These are phyloP conservation scores for Boletus coccyginus DNA, from an alignment of 768 basidiomycete species.

Conservation along the genomic window DNA sequence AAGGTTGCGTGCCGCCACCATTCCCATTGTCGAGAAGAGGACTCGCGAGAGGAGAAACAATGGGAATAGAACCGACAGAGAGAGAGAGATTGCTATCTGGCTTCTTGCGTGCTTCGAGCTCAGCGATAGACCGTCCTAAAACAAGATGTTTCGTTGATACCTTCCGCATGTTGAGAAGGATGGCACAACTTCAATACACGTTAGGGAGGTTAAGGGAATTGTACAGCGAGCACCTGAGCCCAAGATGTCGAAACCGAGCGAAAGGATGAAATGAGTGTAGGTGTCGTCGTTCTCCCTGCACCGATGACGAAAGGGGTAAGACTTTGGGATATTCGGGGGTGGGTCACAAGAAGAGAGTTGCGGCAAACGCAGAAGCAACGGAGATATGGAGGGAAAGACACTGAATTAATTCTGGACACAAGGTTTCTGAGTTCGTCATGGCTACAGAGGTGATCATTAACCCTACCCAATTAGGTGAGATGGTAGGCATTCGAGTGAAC, in stretches of 20 bases:
- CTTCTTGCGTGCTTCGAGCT: slow-evolving; percentile 33
- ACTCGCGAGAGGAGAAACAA: slow-evolving; percentile 37
- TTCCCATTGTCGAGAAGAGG: slow-evolving; percentile 31
- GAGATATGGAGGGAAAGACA: slow-evolving; percentile 7
- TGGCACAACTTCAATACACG: slow-evolving; percentile 5
- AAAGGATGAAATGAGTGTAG: slow-evolving; percentile 22
- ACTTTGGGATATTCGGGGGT: neutral
- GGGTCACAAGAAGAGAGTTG: neutral
- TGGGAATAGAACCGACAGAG: slow-evolving; percentile 13
- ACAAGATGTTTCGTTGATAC: slow-evolving; percentile 8
- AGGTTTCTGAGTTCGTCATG: slow-evolving; percentile 19
- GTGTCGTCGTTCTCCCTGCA: slow-evolving; percentile 11
- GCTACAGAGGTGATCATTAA: slow-evolving; percentile 11
- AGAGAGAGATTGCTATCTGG: slow-evolving; percentile 40
- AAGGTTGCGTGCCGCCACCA: neutral
- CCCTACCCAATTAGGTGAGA: neutral
- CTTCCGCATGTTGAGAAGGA: slow-evolving; percentile 14
- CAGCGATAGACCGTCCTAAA: slow-evolving; percentile 7
- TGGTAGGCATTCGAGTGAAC: slow-evolving; percentile 4
- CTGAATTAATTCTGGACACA: slow-evolving; percentile 7
- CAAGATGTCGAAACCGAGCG: slow-evolving; percentile 17
- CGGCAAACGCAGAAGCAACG: neutral
- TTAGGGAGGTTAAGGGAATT: neutral
- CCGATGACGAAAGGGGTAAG: slow-evolving; percentile 5
- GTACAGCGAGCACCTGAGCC: neutral